Base-by-base conservation (phyloP, 495 filamentous ascomycete genomes). In the Neurospora hispaniola region DNA sequence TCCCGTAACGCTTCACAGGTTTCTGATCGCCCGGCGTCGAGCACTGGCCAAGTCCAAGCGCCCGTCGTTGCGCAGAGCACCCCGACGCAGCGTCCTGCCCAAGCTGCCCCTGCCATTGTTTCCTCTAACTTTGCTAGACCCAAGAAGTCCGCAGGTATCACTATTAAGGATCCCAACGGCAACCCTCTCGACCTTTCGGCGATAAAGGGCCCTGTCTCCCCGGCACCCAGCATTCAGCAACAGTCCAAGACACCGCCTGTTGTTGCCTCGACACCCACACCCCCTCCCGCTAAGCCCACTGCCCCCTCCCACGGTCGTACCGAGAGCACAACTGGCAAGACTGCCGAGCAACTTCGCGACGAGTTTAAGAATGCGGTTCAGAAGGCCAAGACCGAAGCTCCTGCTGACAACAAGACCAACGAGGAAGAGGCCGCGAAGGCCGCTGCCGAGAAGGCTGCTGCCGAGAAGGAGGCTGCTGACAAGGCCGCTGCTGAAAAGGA, bases 1-100 rank as follows among this genome's bases (percentile, higher is more conserved):
- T 95, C 94, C 9, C 91, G 94, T 76, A 91, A 89, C 69, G 88
- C 92, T 4, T 97, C 94, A 8, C 91, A 96, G 79, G 84, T 94
- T 44, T 94, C 91, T 31, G 79, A 96, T 75, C 89, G 93, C 71
- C 93, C 94, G 11, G 84, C 87, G 18, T 95, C 94, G 31, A 94
- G 92, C 81, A 87, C 94, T 68, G 88, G 91, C 46, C 92, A 92
- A 76, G 76, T 43, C 69, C 84, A 84, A 73, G 82, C 81, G 11
- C 85, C 86, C 31, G 80, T 81, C 35, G 79, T 85, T 73, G 78
- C 83, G 31, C 81, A 85, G 39, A 81, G 82, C 42, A 85, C 85
- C 0, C 78, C 82, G 18, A 79, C 81, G 69, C 77, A 88, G 85
- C 76, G 89, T 85, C 42, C 88, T 84, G 59, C 87, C 81, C 72